Percentiles rank a stretch among this genome's conserved stretches.
These are phyloP conservation scores for Elsinoe australis DNA, from an alignment of 2,329 filamentous ascomycete genomes.

Conservation along the genomic window DNA sequence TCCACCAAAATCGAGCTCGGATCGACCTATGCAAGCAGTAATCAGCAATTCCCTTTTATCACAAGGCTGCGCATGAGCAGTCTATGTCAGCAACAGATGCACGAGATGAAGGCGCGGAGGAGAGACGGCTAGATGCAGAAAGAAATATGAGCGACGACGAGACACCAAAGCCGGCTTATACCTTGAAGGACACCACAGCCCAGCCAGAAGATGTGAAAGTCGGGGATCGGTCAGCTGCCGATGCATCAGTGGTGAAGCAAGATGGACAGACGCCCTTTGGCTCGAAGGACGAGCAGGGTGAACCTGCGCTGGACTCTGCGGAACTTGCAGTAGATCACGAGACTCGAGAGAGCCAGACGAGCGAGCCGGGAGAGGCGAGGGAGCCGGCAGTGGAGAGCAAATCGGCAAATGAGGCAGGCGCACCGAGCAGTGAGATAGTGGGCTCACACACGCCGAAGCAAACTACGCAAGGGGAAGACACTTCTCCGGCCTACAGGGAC, in stretches of 20 bases:
- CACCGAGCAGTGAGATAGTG: not conserved
- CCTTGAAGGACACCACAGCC: not conserved
- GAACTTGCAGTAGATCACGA: not conserved
- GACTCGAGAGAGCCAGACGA: constrained; percentile 7
- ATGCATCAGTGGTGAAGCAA: not conserved
- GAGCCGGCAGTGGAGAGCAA: too few species aligned
- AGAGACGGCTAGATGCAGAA: constrained; percentile 1
- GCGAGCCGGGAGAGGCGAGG: not conserved
- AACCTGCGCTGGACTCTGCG: too few species aligned
- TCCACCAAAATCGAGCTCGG: not conserved
- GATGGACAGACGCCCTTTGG: too few species aligned
- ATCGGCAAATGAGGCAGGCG: too few species aligned
- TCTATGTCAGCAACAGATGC: constrained; percentile 14
- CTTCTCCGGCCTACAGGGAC: constrained; percentile 8
- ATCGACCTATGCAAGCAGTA: not conserved
- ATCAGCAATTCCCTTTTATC: not conserved
- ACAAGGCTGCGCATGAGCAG: not conserved
- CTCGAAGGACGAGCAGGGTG: too few species aligned
- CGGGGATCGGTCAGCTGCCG: not conserved
- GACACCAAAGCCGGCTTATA: not conserved
- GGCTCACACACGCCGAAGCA: not conserved
- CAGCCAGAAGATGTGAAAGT: not conserved
- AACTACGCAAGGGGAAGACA: not conserved
- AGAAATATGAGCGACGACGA: not conserved
- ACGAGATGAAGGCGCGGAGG: not conserved